phyloP scores from a whole-genome alignment of 176 grass and related monocot species.

The Calamus simplicifolius region DNA sequence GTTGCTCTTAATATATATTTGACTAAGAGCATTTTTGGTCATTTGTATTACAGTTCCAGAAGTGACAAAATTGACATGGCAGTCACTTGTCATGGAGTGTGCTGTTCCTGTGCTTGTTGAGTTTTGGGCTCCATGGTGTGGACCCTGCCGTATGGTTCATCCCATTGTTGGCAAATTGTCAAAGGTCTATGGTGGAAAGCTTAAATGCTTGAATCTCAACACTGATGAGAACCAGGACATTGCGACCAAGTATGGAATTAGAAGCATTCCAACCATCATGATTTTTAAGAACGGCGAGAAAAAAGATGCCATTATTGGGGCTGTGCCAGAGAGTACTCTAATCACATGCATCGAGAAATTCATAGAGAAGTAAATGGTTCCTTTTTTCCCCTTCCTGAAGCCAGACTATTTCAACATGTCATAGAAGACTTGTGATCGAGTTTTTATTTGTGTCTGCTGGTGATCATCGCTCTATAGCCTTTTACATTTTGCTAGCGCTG shows the following conservation, averaged over 20 bases:
- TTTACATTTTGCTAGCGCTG: too few species aligned
- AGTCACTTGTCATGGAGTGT: background rate
- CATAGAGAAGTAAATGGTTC: too few species aligned
- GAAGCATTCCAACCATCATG: constrained; percentile 7
- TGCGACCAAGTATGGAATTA: background rate
- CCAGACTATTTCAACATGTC: too few species aligned
- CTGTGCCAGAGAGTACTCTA: background rate
- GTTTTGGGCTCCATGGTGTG: constrained; percentile 10
- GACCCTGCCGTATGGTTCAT: constrained; percentile 2
- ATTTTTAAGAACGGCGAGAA: constrained; percentile 6
- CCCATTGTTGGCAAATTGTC: constrained; percentile 1
- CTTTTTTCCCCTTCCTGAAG: too few species aligned
- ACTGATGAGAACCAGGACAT: background rate
- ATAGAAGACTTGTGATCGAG: too few species aligned
- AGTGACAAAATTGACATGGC: constrained; percentile 3
- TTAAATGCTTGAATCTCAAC: constrained; percentile 11
- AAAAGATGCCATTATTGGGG: constrained; percentile 1
- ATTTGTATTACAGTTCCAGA: background rate
- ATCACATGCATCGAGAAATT: background rate
- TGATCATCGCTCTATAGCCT: too few species aligned
- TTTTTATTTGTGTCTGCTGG: too few species aligned
- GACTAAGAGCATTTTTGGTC: background rate
- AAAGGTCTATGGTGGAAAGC: constrained; percentile 2
- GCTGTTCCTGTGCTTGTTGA: background rate
- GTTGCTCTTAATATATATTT: too few species aligned